phyloP scores from a whole-genome alignment of 257 asterid species.

The Nicotiana benthamiana region DNA sequence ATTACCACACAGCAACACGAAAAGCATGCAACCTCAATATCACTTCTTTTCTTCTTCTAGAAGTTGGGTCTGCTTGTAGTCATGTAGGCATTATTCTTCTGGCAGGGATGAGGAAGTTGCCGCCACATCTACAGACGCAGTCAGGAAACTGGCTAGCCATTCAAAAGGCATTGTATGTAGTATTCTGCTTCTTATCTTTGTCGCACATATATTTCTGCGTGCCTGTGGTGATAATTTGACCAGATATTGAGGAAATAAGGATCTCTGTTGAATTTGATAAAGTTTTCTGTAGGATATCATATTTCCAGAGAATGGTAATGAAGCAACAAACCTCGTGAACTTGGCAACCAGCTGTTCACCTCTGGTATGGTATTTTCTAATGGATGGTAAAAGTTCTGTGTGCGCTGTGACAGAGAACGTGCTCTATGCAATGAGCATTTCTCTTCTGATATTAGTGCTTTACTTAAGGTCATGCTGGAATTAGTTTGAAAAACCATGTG shows the following conservation, averaged over 20 bases:
- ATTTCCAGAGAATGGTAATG: conserved; percentile 47
- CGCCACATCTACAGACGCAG: conserved; percentile 62
- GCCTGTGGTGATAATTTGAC: conserved; percentile 12
- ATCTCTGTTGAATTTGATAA: background rate
- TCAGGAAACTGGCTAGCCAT: conserved; percentile 46
- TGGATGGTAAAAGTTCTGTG: background rate
- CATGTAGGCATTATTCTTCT: background rate
- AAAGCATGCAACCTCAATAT: background rate
- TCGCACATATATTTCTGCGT: conserved; percentile 7
- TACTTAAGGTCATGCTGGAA: background rate
- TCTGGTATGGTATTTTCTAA: conserved; percentile 39
- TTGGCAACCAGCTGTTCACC: conserved; percentile 62
- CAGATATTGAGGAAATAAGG: background rate
- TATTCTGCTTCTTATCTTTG: conserved; percentile 13
- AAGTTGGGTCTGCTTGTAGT: background rate
- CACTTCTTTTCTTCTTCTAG: background rate
- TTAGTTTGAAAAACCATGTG: background rate
- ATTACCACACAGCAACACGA: background rate
- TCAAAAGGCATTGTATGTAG: conserved; percentile 61
- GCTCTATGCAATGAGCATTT: background rate
- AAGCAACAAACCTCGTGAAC: conserved; percentile 54
- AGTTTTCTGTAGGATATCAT: conserved; percentile 42
- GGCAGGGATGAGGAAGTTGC: conserved; percentile 83
- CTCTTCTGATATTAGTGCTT: background rate
- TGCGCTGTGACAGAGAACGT: background rate